phyloP scores from a whole-genome alignment of 2,329 filamentous ascomycete species.

The Fusarium abutilonis region DNA sequence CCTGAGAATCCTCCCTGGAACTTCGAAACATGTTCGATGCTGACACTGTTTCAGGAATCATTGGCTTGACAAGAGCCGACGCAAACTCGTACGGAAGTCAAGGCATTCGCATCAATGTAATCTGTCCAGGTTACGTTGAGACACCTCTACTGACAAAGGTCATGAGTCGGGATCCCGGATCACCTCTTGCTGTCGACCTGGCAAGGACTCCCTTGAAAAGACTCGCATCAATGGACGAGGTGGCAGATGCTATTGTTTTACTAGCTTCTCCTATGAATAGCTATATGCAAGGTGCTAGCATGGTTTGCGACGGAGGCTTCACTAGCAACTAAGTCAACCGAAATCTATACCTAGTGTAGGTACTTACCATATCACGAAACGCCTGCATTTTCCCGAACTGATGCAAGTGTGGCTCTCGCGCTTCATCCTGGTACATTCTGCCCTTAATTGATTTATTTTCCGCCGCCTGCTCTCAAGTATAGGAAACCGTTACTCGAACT shows the following conservation, averaged over 20 bases:
- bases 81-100: constrained; percentile 61
- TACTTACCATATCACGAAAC: too few species aligned
- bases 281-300: constrained; percentile 60
- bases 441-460: too few species aligned
- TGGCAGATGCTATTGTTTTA: constrained; percentile 63
- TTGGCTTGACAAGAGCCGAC: constrained; percentile 64
- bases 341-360: not conserved
- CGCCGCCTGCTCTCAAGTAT: too few species aligned
- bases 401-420: too few species aligned
- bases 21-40: not conserved
- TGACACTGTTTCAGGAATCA: constrained; percentile 45
- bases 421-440: too few species aligned
- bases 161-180: constrained; percentile 40
- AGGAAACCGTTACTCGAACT: too few species aligned
- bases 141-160: constrained; percentile 52
- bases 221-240: constrained; percentile 60
- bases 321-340: constrained; percentile 40
- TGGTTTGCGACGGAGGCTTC: constrained; percentile 60
- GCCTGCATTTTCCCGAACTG: too few species aligned
- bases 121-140: constrained; percentile 64
- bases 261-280: constrained; percentile 63
- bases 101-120: constrained; percentile 67
- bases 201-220: constrained; percentile 59
- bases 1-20: not conserved
- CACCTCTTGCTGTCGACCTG: constrained; percentile 53